Conservation (phyloP, 2,329 filamentous ascomycete genomes). For the Macrophomina tecta region DNA sequence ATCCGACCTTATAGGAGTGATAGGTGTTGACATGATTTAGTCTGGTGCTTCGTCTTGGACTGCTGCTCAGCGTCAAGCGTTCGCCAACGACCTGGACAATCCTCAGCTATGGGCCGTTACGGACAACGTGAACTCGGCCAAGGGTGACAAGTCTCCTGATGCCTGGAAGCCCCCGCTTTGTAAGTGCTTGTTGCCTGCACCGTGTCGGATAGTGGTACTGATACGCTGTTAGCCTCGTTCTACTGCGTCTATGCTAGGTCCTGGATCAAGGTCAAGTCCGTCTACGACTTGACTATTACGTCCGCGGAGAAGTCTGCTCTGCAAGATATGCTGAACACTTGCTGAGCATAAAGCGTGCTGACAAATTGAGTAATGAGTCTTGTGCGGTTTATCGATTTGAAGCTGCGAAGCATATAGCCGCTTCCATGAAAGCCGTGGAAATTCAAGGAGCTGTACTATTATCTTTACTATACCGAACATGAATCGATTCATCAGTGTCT, state of each 20-base stretch:
- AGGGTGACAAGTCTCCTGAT: slow-evolving; percentile 77
- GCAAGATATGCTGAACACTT: slow-evolving; percentile 68
- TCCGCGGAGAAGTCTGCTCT: slow-evolving; percentile 74
- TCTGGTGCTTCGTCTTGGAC: slow-evolving; percentile 78
- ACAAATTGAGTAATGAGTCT: neutral
- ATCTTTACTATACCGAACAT: no score
- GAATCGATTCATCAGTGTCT: no score
- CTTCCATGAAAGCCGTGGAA: no score
- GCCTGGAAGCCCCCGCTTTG: slow-evolving; percentile 74
- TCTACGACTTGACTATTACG: slow-evolving; percentile 72
- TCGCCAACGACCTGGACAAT: slow-evolving; percentile 77
- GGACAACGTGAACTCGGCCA: slow-evolving; percentile 74
- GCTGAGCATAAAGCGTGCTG: slow-evolving; percentile 46
- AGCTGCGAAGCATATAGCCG: no score
- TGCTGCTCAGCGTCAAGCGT: slow-evolving; percentile 66
- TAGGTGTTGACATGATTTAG: slow-evolving; percentile 42
- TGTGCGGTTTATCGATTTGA: no score
- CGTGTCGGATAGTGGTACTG: slow-evolving; percentile 28
- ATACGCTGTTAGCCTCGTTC: slow-evolving; percentile 57
- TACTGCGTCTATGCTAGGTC: slow-evolving; percentile 79
- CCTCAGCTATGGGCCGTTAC: slow-evolving; percentile 83
- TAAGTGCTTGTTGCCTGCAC: slow-evolving; percentile 43
- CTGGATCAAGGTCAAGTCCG: slow-evolving; percentile 80
- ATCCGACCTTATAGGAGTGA: neutral
- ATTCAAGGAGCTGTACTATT: no score